phyloP scores from a whole-genome alignment of 768 basidiomycete species.

The Royoungia palumana region DNA sequence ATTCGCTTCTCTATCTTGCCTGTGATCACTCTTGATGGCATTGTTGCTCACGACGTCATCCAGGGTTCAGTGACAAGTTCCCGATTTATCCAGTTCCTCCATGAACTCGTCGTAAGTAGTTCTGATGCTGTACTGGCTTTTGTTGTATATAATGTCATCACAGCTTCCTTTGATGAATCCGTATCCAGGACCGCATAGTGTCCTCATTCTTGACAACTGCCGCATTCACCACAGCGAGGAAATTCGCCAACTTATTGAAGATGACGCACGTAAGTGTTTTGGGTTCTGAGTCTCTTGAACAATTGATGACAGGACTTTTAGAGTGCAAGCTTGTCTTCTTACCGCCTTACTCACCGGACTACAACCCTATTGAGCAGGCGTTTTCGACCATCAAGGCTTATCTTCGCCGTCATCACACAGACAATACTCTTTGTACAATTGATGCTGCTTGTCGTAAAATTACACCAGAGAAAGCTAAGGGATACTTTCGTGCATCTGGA shows the following conservation, averaged over 20 bases:
- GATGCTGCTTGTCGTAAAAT: too few relatives aligned
- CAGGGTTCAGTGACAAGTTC: background rate
- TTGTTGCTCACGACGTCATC: background rate
- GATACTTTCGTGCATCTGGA: too few relatives aligned
- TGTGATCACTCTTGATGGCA: background rate
- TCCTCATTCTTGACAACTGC: conserved; percentile 26
- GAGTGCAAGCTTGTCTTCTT: conserved; percentile 15
- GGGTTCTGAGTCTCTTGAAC: too few relatives aligned
- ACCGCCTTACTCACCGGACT: conserved; percentile 14
- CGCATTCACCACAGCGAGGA: conserved; percentile 23
- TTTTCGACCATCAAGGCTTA: background rate
- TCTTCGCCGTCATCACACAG: too few relatives aligned
- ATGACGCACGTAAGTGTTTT: conserved; percentile 15
- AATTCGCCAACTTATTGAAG: conserved; percentile 15
- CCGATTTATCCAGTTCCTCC: conserved; percentile 4
- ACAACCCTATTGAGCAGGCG: conserved; percentile 29
- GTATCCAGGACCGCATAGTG: background rate
- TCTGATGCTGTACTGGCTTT: background rate
- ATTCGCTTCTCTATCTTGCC: background rate
- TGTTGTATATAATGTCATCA: background rate
- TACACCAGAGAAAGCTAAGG: too few relatives aligned
- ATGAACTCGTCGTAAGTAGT: conserved; percentile 10
- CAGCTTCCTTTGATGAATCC: conserved; percentile 7
- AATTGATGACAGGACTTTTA: too few relatives aligned
- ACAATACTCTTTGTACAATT: too few relatives aligned